Evolutionary conservation across 345 rosid genomes (phyloP), one percentile per base, ranked within the genome.

Genomic region (Eucalyptus camaldulensis): DNA sequence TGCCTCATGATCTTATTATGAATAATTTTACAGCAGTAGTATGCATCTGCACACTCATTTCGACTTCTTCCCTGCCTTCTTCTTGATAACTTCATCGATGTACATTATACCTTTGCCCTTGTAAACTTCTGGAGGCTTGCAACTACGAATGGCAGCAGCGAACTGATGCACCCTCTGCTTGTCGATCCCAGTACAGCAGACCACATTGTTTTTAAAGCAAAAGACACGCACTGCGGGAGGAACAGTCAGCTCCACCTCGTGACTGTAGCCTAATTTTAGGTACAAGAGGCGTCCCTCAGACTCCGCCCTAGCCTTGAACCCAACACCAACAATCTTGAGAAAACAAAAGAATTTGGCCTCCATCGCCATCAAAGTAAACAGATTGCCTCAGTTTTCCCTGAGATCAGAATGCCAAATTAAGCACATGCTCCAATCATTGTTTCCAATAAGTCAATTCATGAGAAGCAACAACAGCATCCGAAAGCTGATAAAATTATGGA

Each of bases 241-340:
- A 88, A 94, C 98, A 0, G 96, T 92, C 8, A 96, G 93, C 72
- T 96, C 99, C 29, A 96, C 97, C 90, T 96, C 99, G 16, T 96
- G 99, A 89, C 98, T 96, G 94, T 96, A 96, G 19, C 99, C 99
- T 87, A 96, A 87, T 90, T 96, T 96, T 56, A 96, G 96, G 89
- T 85, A 94, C 81, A 96, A 90, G 88, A 94, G 95, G 31, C 97
- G 95, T 25, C 98, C 97, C 90, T 93, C 96, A 49, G 94, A 94
- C 89, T 96, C 99, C 13, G 96, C 98, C 88, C 96, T 93, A 6
- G 99, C 99, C 92, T 96, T 96, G 95, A 95, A 96, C 56, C 99
- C 99, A 88, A 96, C 97, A 29, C 98, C 99, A 31, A 96, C 97
- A 33, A 96, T 94, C 94, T 96, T 95, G 80, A 95, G 94, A 91